phyloP scores from a whole-genome alignment of 2,329 filamentous ascomycete species.

The Daldinia eschscholtzii region DNA sequence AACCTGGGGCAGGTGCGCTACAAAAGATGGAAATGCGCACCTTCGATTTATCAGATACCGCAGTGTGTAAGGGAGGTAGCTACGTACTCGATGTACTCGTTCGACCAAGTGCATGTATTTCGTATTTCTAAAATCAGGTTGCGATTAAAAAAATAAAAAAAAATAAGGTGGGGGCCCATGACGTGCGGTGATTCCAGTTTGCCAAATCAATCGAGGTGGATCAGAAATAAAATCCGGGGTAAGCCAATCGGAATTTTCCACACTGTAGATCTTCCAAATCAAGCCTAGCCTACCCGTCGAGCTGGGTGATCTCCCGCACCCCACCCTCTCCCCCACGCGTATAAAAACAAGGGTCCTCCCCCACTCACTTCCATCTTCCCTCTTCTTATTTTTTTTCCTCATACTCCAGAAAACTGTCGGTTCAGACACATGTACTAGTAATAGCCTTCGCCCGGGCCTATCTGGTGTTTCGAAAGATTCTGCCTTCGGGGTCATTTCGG shows the following conservation, averaged over 20 bases:
- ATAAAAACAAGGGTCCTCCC: neutral
- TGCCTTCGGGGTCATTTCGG: neutral
- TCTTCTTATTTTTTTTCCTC: slow-evolving; percentile 11
- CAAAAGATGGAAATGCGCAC: too few relatives aligned
- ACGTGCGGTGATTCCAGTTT: neutral
- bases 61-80: neutral
- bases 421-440: slow-evolving; percentile 2
- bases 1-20: too few relatives aligned
- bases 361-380: neutral
- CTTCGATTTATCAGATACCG: too few relatives aligned
- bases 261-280: neutral
- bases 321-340: neutral
- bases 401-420: slow-evolving; percentile 1
- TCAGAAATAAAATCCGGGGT: slow-evolving; percentile 11
- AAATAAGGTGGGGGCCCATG: neutral
- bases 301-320: neutral
- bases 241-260: slow-evolving; percentile 22
- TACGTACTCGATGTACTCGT: neutral
- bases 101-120: neutral
- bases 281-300: neutral
- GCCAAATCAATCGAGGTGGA: neutral
- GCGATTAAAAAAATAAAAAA: neutral
- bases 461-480: neutral
- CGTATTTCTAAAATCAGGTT: neutral
- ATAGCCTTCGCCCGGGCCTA: slow-evolving; percentile 10